phyloP scores from a whole-genome alignment of 768 basidiomycete genomes.

The Cystofilobasidium bisporidii region DNA sequence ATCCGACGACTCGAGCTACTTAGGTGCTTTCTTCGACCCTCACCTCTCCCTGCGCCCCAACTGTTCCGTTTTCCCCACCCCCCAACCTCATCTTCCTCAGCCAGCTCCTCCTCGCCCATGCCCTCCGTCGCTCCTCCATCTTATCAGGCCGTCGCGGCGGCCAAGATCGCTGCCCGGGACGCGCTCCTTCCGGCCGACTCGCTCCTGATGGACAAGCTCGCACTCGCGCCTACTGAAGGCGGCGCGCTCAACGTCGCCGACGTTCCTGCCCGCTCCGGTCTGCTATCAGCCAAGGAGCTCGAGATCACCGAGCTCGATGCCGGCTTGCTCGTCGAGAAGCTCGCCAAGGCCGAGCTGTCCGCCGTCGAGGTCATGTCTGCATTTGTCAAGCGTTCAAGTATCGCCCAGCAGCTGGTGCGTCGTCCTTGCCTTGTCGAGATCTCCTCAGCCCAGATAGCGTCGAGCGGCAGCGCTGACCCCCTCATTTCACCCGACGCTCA shows the following conservation, averaged over 20 bases:
- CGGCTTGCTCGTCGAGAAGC: constrained; percentile 27
- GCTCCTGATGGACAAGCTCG: constrained; percentile 1
- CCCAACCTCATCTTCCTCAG: too few species aligned
- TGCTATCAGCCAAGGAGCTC: constrained; percentile 30
- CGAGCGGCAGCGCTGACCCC: too few species aligned
- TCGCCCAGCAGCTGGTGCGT: constrained; percentile 67
- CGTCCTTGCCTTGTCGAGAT: too few species aligned
- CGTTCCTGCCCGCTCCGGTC: constrained; percentile 32
- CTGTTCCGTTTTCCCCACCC: too few species aligned
- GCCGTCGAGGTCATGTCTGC: constrained; percentile 56
- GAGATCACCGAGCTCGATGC: constrained; percentile 32
- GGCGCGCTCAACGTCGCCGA: constrained; percentile 30
- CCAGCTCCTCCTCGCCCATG: not conserved
- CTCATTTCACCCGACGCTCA: not conserved
- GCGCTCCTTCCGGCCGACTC: constrained; percentile 33
- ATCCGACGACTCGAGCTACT: too few species aligned
- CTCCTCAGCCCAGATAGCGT: too few species aligned
- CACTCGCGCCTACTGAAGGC: constrained; percentile 18
- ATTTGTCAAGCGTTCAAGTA: constrained; percentile 63
- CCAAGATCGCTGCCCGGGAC: constrained; percentile 29
- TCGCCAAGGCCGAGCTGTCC: constrained; percentile 28
- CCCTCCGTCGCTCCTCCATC: not conserved
- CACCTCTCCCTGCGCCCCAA: too few species aligned
- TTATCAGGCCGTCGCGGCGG: constrained; percentile 28
- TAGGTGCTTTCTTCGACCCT: too few species aligned